phyloP scores from a whole-genome alignment of 345 rosid species.

The Hibiscus syriacus region DNA sequence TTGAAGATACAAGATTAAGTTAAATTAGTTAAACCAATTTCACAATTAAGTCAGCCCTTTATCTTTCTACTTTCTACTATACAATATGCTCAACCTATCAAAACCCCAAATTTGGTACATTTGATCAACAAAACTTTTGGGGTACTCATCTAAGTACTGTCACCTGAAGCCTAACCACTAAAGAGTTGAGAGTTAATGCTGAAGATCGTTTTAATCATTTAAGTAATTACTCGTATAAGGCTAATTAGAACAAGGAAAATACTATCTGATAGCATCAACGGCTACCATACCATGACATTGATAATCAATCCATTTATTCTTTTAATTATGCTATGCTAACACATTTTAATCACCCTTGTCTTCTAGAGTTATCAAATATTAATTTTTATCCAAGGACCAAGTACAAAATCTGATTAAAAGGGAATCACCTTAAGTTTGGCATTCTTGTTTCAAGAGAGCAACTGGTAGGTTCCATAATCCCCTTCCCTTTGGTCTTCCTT shows the following conservation, averaged over 20 bases:
- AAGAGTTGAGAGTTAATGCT: background rate
- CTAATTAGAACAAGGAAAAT: background rate
- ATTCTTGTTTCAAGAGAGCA: background rate
- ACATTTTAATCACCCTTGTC: background rate
- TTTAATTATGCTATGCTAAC: background rate
- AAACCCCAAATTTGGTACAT: background rate
- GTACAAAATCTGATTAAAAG: background rate
- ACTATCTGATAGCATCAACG: background rate
- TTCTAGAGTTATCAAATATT: background rate
- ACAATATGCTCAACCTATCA: background rate
- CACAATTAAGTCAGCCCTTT: background rate
- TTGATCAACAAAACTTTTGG: background rate
- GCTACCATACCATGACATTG: background rate
- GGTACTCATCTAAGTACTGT: background rate
- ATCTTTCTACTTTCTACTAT: background rate
- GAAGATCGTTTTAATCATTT: background rate
- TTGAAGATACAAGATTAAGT: background rate
- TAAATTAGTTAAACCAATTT: background rate
- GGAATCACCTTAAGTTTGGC: background rate
- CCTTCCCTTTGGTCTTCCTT: slow-evolving; percentile 7
- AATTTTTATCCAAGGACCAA: background rate
- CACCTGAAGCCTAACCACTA: background rate
- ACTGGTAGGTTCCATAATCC: background rate
- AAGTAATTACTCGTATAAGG: background rate
- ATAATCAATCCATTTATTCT: background rate